Evolutionary conservation across 495 filamentous ascomycete genomes (phyloP).

Genomic region (Hypoxylon lenormandii): DNA sequence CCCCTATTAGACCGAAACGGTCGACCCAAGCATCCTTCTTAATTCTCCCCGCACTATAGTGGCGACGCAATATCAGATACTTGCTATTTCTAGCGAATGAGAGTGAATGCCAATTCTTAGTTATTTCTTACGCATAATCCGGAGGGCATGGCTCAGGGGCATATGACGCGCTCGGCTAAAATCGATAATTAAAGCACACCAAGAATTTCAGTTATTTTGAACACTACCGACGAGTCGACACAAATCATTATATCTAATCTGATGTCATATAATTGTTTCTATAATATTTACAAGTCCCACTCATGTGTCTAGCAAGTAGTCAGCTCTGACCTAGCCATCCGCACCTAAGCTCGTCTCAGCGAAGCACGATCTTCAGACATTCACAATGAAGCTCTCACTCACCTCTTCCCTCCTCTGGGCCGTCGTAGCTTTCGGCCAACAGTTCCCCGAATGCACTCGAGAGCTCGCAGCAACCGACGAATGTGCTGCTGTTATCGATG

Average conservation of each 20-base stretch:
- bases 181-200: conserved; percentile 37
- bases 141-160: conserved; percentile 16
- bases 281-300: conserved; percentile 10
- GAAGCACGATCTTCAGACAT: neutral
- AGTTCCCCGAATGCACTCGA: conserved; percentile 48
- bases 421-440: conserved; percentile 46
- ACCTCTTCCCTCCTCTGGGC: conserved; percentile 45
- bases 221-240: neutral
- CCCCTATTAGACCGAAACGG: conserved; percentile 31
- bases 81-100: conserved; percentile 36
- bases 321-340: conserved; percentile 2
- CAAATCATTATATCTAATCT: conserved; percentile 45
- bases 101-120: conserved; percentile 21
- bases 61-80: conserved; percentile 19
- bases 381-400: conserved; percentile 51
- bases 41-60: conserved; percentile 37
- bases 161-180: conserved; percentile 36
- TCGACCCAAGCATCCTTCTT: conserved; percentile 18
- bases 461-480: conserved; percentile 55
- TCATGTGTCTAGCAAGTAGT: conserved; percentile 7
- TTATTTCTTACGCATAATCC: conserved; percentile 36
- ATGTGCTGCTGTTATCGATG: conserved; percentile 58
- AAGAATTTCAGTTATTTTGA: conserved; percentile 8
- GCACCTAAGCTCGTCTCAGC: neutral
- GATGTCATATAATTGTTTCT: conserved; percentile 25